phyloP scores from a whole-genome alignment of 1,284 basidiomycete species.

The Cutaneotrichosporon mucoides region DNA sequence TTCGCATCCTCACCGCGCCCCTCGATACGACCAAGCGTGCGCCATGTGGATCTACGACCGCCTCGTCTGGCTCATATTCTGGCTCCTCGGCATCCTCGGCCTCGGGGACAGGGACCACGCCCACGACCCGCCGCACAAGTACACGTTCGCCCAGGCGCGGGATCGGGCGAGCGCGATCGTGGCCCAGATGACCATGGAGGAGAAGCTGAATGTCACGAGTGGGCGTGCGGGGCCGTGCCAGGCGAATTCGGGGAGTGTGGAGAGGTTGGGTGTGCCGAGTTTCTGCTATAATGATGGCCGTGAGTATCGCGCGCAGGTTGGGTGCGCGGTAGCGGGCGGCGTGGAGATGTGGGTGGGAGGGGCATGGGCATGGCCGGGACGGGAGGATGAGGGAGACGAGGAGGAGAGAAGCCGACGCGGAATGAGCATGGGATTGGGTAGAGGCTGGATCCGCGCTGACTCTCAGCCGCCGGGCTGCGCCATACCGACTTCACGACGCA shows the following conservation, averaged over 20 bases:
- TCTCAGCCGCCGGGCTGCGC: conserved; percentile 53
- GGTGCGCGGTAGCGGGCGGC: too few species aligned
- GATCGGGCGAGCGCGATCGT: conserved; percentile 44
- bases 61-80: not conserved
- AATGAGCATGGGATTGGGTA: too few species aligned
- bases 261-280: conserved; percentile 54
- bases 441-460: too few species aligned
- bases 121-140: not conserved
- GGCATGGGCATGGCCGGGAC: too few species aligned
- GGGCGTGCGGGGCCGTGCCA: conserved; percentile 57
- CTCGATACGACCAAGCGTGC: too few species aligned
- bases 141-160: conserved; percentile 37
- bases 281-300: conserved; percentile 62
- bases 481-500: conserved; percentile 48
- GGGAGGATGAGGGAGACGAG: too few species aligned
- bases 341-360: too few species aligned
- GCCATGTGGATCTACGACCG: not conserved
- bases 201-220: conserved; percentile 49
- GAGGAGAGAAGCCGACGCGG: too few species aligned
- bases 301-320: conserved; percentile 19
- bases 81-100: not conserved
- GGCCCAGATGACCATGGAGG: conserved; percentile 49
- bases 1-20: too few species aligned
- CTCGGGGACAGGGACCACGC: not conserved
- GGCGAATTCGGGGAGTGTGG: conserved; percentile 55